Percentiles rank a stretch among this genome's conserved stretches.
Evolutionary conservation across 2,329 filamentous ascomycete genomes (phyloP).

Genomic region (Aspergillus udagawae): DNA sequence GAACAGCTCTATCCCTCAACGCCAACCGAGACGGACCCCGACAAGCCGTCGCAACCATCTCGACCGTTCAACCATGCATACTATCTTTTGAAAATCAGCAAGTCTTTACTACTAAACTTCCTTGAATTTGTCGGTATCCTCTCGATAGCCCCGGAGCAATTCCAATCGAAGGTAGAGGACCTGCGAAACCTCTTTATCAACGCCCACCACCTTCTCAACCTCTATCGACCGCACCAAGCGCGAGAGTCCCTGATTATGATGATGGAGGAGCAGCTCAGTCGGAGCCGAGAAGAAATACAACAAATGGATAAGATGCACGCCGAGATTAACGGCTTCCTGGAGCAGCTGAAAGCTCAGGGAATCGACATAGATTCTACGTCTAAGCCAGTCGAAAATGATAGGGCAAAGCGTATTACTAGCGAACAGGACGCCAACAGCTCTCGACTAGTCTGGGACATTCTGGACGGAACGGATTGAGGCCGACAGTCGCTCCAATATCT

Average conservation of each 20-base stretch:
- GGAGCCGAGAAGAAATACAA: conserved; percentile 69
- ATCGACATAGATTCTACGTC: conserved; percentile 14
- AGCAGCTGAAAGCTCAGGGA: conserved; percentile 31
- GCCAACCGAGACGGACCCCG: conserved; percentile 51
- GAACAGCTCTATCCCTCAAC: conserved; percentile 62
- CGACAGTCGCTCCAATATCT: neutral
- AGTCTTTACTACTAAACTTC: conserved; percentile 83
- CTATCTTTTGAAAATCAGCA: conserved; percentile 72
- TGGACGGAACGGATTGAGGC: conserved; percentile 31
- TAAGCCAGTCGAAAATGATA: conserved; percentile 3
- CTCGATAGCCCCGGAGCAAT: conserved; percentile 62
- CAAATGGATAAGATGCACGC: conserved; percentile 71
- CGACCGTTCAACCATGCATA: conserved; percentile 49
- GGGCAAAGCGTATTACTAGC: conserved; percentile 7
- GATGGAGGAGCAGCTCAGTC: conserved; percentile 80
- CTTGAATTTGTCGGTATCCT: conserved; percentile 75
- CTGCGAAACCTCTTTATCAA: conserved; percentile 82
- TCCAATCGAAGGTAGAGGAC: conserved; percentile 69
- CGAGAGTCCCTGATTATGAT: conserved; percentile 79
- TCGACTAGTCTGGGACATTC: conserved; percentile 36
- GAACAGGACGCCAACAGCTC: conserved; percentile 26
- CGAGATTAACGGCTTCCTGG: conserved; percentile 52
- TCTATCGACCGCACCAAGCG: conserved; percentile 90
- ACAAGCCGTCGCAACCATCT: conserved; percentile 37
- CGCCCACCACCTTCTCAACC: conserved; percentile 87